Percentiles rank a stretch among this genome's conserved stretches.
phyloP scores from a whole-genome alignment of 2,329 filamentous ascomycete genomes.

The Coniochaeta pulveracea region DNA sequence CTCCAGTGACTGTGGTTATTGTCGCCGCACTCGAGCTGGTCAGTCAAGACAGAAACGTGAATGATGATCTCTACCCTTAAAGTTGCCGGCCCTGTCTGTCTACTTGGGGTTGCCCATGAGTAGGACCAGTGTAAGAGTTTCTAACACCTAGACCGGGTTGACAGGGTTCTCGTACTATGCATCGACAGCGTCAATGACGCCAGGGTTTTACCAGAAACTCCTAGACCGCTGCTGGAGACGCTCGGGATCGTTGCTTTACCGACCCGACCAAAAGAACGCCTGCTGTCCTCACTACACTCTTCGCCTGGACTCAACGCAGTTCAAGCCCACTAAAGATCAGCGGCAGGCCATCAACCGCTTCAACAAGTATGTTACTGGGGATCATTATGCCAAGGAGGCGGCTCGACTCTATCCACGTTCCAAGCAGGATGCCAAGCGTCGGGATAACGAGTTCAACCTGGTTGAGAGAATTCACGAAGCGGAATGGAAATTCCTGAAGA shows the following conservation, averaged over 20 bases:
- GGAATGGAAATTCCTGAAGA: constrained; percentile 43
- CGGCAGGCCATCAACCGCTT: constrained; percentile 67
- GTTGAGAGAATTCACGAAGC: constrained; percentile 57
- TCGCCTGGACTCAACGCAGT: constrained; percentile 53
- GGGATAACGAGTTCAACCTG: constrained; percentile 58
- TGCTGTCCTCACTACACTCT: constrained; percentile 92
- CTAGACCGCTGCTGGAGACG: constrained; percentile 70
- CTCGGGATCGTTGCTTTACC: constrained; percentile 61
- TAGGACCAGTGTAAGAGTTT: neutral
- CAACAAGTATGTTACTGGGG: constrained; percentile 55
- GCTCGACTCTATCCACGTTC: constrained; percentile 54
- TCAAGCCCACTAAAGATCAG: constrained; percentile 60
- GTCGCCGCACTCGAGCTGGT: constrained; percentile 33
- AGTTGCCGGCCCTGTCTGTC: constrained; percentile 2
- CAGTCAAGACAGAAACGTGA: constrained; percentile 37
- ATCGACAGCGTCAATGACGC: constrained; percentile 46
- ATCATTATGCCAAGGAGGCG: constrained; percentile 52
- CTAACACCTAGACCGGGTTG: neutral
- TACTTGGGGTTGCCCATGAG: neutral
- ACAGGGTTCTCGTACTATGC: constrained; percentile 66
- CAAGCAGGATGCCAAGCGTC: constrained; percentile 51
- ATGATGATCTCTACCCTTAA: constrained; percentile 13
- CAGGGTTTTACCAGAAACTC: constrained; percentile 58
- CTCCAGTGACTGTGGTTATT: constrained; percentile 42
- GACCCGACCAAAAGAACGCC: constrained; percentile 64